Conservation (phyloP, 768 basidiomycete species). For the Amanita rimosa region DNA sequence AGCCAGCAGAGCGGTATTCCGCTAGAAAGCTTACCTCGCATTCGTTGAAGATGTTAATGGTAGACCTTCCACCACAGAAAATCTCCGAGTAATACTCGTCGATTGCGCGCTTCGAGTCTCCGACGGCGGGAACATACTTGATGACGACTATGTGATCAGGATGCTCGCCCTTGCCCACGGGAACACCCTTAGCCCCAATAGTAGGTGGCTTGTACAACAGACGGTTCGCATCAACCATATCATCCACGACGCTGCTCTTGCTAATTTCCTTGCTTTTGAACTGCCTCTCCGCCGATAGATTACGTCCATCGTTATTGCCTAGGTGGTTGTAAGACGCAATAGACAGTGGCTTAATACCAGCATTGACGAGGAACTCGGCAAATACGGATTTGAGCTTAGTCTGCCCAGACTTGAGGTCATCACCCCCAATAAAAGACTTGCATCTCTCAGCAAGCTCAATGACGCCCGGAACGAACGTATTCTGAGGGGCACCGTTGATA, state of each 20-base stretch:
- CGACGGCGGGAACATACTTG: slow-evolving; percentile 94
- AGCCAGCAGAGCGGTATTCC: not conserved
- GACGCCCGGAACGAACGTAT: slow-evolving; percentile 95
- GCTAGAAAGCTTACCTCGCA: slow-evolving; percentile 72
- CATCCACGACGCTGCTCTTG: slow-evolving; percentile 95
- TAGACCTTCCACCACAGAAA: slow-evolving; percentile 88
- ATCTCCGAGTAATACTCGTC: slow-evolving; percentile 99
- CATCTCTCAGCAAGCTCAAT: slow-evolving; percentile 86
- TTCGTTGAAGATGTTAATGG: slow-evolving; percentile 96
- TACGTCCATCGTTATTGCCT: slow-evolving; percentile 95
- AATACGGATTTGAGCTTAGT: slow-evolving; percentile 96
- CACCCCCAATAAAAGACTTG: slow-evolving; percentile 91
- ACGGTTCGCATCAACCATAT: slow-evolving; percentile 91
- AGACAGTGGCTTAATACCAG: slow-evolving; percentile 94
- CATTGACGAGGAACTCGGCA: slow-evolving; percentile 97
- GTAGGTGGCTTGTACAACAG: slow-evolving; percentile 81
- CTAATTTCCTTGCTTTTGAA: slow-evolving; percentile 99
- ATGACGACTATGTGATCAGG: slow-evolving; percentile 96
- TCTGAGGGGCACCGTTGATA: slow-evolving; percentile 97
- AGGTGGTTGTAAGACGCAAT: slow-evolving; percentile 99
- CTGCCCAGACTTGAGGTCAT: slow-evolving; percentile 97
- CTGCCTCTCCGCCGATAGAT: slow-evolving; percentile 81
- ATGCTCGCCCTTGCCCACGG: slow-evolving; percentile 80
- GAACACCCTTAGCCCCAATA: slow-evolving; percentile 34
- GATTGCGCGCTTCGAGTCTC: slow-evolving; percentile 97